Conservation (phyloP, 257 asterid species). For the Dorcoceras hygrometricum region DNA sequence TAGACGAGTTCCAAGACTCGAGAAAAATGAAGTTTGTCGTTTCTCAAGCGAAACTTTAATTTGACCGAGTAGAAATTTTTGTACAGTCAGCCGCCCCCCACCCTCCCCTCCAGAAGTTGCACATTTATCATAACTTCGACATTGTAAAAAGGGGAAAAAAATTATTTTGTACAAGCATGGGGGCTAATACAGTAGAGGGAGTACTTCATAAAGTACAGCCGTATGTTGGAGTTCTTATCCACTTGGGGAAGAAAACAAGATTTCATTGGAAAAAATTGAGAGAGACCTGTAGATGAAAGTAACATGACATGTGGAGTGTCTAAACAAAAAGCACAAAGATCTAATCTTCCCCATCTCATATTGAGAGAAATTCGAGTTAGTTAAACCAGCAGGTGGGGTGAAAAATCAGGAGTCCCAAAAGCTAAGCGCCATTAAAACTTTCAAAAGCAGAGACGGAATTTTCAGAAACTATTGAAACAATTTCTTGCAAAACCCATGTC, state of each 20-base stretch:
- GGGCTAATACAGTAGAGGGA: conserved; percentile 22
- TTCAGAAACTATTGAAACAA: neutral
- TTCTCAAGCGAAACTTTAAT: neutral
- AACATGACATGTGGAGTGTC: conserved; percentile 32
- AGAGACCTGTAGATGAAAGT: conserved; percentile 44
- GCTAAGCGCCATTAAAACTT: neutral
- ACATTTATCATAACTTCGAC: conserved; percentile 20
- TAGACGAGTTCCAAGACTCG: conserved; percentile 14
- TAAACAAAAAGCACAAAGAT: conserved; percentile 23
- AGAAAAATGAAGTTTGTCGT: neutral
- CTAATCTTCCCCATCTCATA: conserved; percentile 27
- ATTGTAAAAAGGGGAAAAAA: neutral
- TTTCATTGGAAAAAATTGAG: conserved; percentile 18
- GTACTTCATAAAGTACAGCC: conserved; percentile 25
- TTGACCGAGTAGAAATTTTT: neutral
- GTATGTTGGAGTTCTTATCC: conserved; percentile 33
- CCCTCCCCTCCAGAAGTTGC: neutral
- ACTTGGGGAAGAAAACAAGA: conserved; percentile 37
- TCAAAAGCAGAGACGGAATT: neutral
- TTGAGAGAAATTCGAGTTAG: neutral
- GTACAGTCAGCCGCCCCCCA: neutral
- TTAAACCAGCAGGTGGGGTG: conserved; percentile 1
- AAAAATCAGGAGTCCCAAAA: conserved; percentile 2
- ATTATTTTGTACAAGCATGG: conserved; percentile 21
- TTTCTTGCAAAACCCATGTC: neutral